Evolutionary conservation across 352 stramenopile genomes (phyloP), one percentile per base, ranked within the genome.

Genomic region (Pseudoperonospora humuli): DNA sequence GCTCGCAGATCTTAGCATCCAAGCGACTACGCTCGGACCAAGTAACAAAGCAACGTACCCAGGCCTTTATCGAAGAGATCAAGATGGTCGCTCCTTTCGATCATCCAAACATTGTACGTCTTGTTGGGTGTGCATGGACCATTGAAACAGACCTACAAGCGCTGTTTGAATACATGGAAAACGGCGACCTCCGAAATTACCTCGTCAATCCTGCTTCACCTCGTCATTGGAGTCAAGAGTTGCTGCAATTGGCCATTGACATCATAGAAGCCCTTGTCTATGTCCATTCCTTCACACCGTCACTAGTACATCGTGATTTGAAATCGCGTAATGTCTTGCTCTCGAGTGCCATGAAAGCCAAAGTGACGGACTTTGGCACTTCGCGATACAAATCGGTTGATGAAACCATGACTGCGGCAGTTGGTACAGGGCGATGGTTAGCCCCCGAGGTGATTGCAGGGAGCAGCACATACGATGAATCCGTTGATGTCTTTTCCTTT

Each of bases 91-190:
- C 70, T 0, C 45, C 51, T 19, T 57, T 91, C 2, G 57, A 82
- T 11, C 79, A 90, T 20, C 62, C 75, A 7, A 70, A 67, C 24
- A 76, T 93, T 46, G 57, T 93, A 5, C 51, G 60, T 28, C 61
- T 93, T 6, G 47, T 89, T 2, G 78, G 79, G 0, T 75, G 66
- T 2, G 80, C 75, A 1, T 86, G 75, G 75, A 80, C 55, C 1
- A 57, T 71, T 15, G 57, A 76, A 40, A 62, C 46, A 2, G 64
- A 86, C 15, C 29, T 88, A 2, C 69, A 84, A 28, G 67, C 62
- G 6, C 42, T 88, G 1, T 83, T 84, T 31, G 73, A 86, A 56
- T 86, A 82, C 54, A 81, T 84, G 64, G 50, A 51, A 9, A 61
- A 62, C 6, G 73, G 76, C 0, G 76, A 88, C 42, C 19, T 88